Evolutionary conservation across 768 basidiomycete genomes (phyloP).

Genomic region (Galerina marginata): DNA sequence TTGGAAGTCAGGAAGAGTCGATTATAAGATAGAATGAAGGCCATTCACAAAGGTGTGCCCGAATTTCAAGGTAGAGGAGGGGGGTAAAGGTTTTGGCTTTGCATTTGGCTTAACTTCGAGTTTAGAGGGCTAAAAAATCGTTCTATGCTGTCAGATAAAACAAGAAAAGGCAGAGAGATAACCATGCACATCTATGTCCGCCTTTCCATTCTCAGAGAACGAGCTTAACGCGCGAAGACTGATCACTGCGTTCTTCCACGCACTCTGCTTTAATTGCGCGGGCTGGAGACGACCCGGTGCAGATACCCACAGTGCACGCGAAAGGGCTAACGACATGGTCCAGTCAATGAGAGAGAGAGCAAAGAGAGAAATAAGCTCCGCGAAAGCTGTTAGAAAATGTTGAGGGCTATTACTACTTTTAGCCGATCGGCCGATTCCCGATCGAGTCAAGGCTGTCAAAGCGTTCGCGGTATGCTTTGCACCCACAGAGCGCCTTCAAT

Average conservation of each 20-base stretch:
- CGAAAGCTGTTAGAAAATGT: background rate
- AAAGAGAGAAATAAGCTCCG: conserved; percentile 7
- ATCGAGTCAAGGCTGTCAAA: too few species aligned
- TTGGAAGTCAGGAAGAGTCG: conserved; percentile 11
- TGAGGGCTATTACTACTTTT: too few species aligned
- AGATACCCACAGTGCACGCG: conserved; percentile 24
- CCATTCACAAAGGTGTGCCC: conserved; percentile 81
- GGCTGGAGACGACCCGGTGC: background rate
- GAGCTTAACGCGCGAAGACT: conserved; percentile 20
- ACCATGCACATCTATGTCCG: conserved; percentile 42
- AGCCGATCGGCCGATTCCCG: background rate
- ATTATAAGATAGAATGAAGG: conserved; percentile 5
- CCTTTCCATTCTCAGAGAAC: conserved; percentile 3
- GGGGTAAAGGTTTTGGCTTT: conserved; percentile 66
- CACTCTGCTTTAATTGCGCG: conserved; percentile 1
- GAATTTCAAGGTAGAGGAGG: conserved; percentile 74
- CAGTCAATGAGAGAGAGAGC: background rate
- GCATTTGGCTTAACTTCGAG: conserved; percentile 54
- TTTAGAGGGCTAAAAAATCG: conserved; percentile 48
- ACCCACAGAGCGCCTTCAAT: too few species aligned
- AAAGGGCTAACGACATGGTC: conserved; percentile 28
- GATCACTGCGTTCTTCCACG: background rate
- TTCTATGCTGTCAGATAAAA: conserved; percentile 1
- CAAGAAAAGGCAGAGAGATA: background rate
- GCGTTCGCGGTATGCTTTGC: too few species aligned